phyloP scores from a whole-genome alignment of 345 rosid species.

The Erucastrum elatum region DNA sequence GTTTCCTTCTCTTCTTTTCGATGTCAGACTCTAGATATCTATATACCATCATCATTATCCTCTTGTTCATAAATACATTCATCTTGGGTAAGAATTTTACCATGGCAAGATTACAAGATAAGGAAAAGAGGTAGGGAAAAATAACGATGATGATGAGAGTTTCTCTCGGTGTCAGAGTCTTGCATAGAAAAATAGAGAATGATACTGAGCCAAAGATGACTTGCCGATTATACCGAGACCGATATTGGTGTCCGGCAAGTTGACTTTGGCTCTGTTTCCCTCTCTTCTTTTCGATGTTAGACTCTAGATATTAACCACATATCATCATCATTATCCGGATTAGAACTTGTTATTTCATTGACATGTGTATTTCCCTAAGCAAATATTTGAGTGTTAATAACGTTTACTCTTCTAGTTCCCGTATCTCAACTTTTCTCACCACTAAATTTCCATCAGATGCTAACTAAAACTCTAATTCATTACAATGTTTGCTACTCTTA shows the following conservation, averaged over 20 bases:
- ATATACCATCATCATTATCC: neutral
- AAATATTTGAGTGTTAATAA: neutral
- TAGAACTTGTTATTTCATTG: neutral
- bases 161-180: conserved; percentile 8
- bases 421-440: neutral
- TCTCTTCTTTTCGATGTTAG: conserved; percentile 35
- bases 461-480: neutral
- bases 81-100: neutral
- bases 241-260: conserved; percentile 31
- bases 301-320: neutral
- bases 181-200: conserved; percentile 31
- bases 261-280: conserved; percentile 36
- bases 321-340: neutral
- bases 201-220: conserved; percentile 44
- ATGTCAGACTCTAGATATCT: neutral
- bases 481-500: neutral
- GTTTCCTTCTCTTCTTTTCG: neutral
- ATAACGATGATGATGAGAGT: conserved; percentile 16
- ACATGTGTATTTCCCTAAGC: neutral
- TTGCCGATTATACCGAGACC: conserved; percentile 23
- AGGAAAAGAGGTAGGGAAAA: neutral
- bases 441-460: neutral
- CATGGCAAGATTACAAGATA: neutral
- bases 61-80: neutral
- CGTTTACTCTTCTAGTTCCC: neutral